Conservation (phyloP, 2,329 filamentous ascomycete genomes). For the Phyllosticta capitalensis region DNA sequence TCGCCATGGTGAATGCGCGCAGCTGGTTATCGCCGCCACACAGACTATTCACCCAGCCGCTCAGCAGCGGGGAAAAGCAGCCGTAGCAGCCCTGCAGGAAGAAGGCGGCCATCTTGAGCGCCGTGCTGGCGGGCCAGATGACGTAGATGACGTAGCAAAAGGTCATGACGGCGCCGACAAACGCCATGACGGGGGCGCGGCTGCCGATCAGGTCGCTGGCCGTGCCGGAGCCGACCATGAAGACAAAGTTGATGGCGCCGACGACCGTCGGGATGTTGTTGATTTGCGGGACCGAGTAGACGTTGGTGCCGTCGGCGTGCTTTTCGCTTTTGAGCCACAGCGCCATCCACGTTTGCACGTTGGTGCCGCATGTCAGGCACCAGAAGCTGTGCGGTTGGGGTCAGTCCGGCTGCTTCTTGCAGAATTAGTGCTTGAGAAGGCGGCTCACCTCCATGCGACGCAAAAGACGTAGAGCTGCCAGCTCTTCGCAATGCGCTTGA, state of each 20-base stretch:
- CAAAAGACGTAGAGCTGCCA: constrained; percentile 40
- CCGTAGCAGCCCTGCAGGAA: constrained; percentile 34
- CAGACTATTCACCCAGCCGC: constrained; percentile 33
- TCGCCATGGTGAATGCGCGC: constrained; percentile 30
- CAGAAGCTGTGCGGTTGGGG: constrained; percentile 22
- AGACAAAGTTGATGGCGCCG: constrained; percentile 33
- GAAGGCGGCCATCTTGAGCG: constrained; percentile 31
- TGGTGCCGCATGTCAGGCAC: constrained; percentile 30
- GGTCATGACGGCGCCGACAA: constrained; percentile 26
- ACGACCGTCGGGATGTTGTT: constrained; percentile 39
- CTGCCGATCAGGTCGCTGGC: constrained; percentile 26
- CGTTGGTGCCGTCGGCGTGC: constrained; percentile 1
- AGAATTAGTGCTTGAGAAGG: neutral
- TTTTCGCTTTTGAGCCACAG: constrained; percentile 32
- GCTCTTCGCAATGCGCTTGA: constrained; percentile 30
- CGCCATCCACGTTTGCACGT: constrained; percentile 32
- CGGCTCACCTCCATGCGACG: constrained; percentile 20
- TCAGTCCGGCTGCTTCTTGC: neutral
- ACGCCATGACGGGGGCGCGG: constrained; percentile 29
- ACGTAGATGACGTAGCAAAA: constrained; percentile 31
- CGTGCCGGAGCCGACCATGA: constrained; percentile 26
- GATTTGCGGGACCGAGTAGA: constrained; percentile 31
- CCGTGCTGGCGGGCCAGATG: constrained; percentile 30
- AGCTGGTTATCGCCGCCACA: constrained; percentile 37
- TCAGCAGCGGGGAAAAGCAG: constrained; percentile 34